Evolutionary conservation across 1,139 yeast species (phyloP), one percentile per base, ranked within the genome.

Genomic region (Taphrina populina): DNA sequence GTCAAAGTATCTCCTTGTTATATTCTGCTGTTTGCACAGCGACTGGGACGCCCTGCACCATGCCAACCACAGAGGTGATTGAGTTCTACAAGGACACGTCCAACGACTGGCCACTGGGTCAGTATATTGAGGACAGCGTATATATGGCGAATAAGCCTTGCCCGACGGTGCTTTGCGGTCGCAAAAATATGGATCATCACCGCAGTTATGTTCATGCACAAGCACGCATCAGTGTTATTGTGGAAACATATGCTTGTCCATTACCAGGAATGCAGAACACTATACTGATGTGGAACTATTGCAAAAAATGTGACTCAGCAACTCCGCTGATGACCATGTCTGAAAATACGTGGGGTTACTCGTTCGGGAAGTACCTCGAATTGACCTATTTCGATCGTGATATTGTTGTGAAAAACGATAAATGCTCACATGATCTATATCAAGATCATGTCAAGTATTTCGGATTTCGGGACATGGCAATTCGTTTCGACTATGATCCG

Each of bases 301-400:
- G 99, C 69, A 86, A 84, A 58, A 76, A 75, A 52, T 94, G 99
- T 67, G 78, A 81, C 17, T 78, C 76, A 44, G 76, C 84, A 0
- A 83, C 95, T 2, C 95, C 96, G 0, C 82, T 86, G 11, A 72
- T 82, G 21, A 86, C 88, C n/a, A 81, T 94, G 84, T 84, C 87
- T 63, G 92, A 88, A 55, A 84, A 83, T 26, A 83, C 96, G 0
- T 90, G 95, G 83, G 88, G 84, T 65, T 82, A 83, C 62, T 90
- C 97, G 0, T 82, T 94, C 67, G 98, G 98, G 0, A 94, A 92
- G 66, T 94, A 86, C 65, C 73, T 94, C 43, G 97, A 94, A 69
- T 71, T 90, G 24, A 75, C 84, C 36, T 90, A 88, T 66, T 88
- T 95, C 84, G 88, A 95, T 52, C 67, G 62, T 63, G 71, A 64